Conservation (phyloP, 305 asterid species). For the Salvia sclarea region DNA sequence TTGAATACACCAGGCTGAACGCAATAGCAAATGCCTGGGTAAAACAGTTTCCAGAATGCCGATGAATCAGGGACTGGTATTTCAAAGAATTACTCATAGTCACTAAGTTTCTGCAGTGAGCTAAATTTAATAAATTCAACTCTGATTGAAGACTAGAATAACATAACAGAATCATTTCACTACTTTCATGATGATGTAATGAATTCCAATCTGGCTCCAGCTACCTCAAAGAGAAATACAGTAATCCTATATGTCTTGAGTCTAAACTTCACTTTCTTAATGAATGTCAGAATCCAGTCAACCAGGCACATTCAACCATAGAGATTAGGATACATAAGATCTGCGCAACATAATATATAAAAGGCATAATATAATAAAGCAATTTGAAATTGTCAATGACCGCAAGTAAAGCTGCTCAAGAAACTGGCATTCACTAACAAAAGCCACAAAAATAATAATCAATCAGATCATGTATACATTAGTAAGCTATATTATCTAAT, state of each 20-base stretch:
- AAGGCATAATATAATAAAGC: conserved; percentile 17
- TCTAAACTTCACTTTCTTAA: neutral
- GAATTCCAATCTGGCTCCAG: neutral
- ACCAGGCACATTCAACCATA: neutral
- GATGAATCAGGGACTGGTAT: conserved; percentile 5
- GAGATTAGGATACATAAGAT: conserved; percentile 2
- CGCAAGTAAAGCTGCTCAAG: conserved; percentile 5
- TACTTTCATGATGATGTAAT: neutral
- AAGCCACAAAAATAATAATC: neutral
- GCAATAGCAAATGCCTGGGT: conserved; percentile 41
- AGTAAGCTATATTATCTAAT: neutral
- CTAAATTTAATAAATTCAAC: neutral
- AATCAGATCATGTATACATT: conserved; percentile 22
- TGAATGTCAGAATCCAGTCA: neutral
- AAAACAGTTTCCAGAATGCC: conserved; percentile 9
- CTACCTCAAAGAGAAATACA: neutral
- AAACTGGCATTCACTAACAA: conserved; percentile 11
- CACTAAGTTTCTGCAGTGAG: conserved; percentile 17
- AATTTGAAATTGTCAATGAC: conserved; percentile 9
- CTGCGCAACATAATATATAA: too few relatives aligned
- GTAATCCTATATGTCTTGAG: neutral
- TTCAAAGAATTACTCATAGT: conserved; percentile 14
- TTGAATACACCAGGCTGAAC: conserved; percentile 61
- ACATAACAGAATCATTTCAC: neutral
- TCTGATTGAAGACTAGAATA: conserved; percentile 1